Base-by-base conservation (phyloP, 257 asterid species). In the Nicotiana paniculata region DNA sequence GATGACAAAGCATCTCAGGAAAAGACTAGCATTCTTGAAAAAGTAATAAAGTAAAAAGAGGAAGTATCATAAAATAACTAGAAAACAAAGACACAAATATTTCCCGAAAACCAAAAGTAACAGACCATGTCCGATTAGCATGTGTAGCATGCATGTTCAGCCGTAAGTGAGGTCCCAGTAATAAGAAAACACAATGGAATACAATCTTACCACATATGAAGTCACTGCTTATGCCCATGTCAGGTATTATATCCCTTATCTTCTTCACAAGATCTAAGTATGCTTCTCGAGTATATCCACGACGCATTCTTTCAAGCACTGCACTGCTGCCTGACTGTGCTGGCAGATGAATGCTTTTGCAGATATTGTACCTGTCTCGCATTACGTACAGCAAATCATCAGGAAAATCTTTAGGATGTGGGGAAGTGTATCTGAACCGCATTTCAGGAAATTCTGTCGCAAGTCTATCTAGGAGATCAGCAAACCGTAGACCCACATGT, bases 331-430 rank as follows among this genome's bases (percentile, higher is more conserved):
- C 99, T 6, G 97, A 90, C 82, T 96, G 99, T 69, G 99, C 99
- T 51, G 99, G 99, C 85, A 94, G 86, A 87, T 96, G 98, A 83
- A 96, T 94, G 90, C 93, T 93, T 82, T 91, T 94, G 94, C 99
- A 96, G 86, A 96, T 89, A 82, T 96, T 96, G 83, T 92, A 86
- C 85, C 97, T 96, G 69, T 94, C 92, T 70, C 95, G 90, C 99
- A 96, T 94, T 59, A 93, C 97, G 79, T 91, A 92, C 86, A 96
- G 85, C 86, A 96, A 85, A 84, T 94, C 97, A 85, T 94, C 97
- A 1, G 98, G 99, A 85, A 93, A 96, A 83, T 96, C 99, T 89
- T 96, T 96, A 32, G 99, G 99, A 85, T 96, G 99, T 46, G 99
- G 99, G 35, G 99, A 96, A 62, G 99, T 96, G 89, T 89, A 96